Conservation (phyloP, 78 protist species). For the Speleostelium caveatum region DNA sequence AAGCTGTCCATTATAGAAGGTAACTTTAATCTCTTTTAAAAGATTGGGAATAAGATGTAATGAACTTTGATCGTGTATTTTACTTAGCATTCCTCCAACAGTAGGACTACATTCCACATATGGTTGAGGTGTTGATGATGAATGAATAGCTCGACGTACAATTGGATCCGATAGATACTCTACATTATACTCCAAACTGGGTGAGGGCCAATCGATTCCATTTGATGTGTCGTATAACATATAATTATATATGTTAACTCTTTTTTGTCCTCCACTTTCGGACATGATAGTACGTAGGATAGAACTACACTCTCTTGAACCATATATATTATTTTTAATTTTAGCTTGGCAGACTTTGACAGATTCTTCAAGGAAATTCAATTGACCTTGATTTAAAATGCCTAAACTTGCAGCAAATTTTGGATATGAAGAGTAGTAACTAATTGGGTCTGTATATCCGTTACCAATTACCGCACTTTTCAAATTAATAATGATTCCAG, state of each 20-base stretch:
- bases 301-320: constrained; percentile 50
- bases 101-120: constrained; percentile 60
- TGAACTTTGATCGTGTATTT: constrained; percentile 51
- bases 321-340: not conserved
- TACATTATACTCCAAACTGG: not conserved
- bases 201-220: constrained; percentile 58
- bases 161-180: not conserved
- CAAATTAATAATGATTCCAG: constrained; percentile 4
- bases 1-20: constrained; percentile 57
- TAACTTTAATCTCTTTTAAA: not conserved
- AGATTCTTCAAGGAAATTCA: not conserved
- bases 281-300: constrained; percentile 1
- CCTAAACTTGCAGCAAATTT: constrained; percentile 19
- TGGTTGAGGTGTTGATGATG: not conserved
- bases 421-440: constrained; percentile 35
- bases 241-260: constrained; percentile 55
- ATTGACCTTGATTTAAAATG: constrained; percentile 13
- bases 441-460: constrained; percentile 68
- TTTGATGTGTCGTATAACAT: constrained; percentile 41
- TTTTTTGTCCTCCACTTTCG: constrained; percentile 28
- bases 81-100: not conserved
- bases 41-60: constrained; percentile 21
- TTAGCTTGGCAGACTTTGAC: constrained; percentile 30
- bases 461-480: constrained; percentile 63
- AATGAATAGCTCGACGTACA: constrained; percentile 47